Conservation (phyloP, 768 basidiomycete genomes). For the Kwoniella botswanensis region DNA sequence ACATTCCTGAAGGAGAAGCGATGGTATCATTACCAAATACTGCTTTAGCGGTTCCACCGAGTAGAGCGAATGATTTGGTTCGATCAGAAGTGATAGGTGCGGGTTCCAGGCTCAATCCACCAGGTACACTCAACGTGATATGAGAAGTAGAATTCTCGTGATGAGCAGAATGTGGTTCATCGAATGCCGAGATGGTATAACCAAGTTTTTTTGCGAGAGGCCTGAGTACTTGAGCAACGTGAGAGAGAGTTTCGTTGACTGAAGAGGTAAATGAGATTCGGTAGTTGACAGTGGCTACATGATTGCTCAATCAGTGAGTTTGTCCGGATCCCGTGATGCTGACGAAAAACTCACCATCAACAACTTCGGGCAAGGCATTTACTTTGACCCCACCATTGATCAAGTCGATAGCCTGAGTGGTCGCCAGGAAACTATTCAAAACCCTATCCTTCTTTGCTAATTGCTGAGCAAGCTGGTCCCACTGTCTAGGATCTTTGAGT, state of each 20-base stretch:
- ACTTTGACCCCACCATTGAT: slow-evolving; percentile 55
- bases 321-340: slow-evolving; percentile 20
- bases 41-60: slow-evolving; percentile 55
- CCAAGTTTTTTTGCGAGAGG: slow-evolving; percentile 47
- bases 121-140: slow-evolving; percentile 44
- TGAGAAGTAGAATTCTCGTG: slow-evolving; percentile 33
- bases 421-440: slow-evolving; percentile 52
- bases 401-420: slow-evolving; percentile 55
- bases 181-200: slow-evolving; percentile 50
- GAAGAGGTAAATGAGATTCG: slow-evolving; percentile 58
- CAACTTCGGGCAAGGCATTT: slow-evolving; percentile 53
- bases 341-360: slow-evolving; percentile 27
- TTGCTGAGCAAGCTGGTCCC: slow-evolving; percentile 62
- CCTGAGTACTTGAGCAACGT: slow-evolving; percentile 41
- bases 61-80: slow-evolving; percentile 46
- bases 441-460: slow-evolving; percentile 53
- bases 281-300: slow-evolving; percentile 54
- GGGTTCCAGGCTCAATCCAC: slow-evolving; percentile 42
- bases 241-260: slow-evolving; percentile 50
- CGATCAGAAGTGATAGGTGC: slow-evolving; percentile 47
- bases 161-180: slow-evolving; percentile 5
- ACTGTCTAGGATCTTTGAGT: slow-evolving; percentile 47
- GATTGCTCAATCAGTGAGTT: slow-evolving; percentile 5
- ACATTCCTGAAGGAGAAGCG: slow-evolving; percentile 57
- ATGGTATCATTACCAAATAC: slow-evolving; percentile 55